These are phyloP conservation scores for Penicillium fimorum DNA, from an alignment of 495 filamentous ascomycete species.

Conservation along the genomic window DNA sequence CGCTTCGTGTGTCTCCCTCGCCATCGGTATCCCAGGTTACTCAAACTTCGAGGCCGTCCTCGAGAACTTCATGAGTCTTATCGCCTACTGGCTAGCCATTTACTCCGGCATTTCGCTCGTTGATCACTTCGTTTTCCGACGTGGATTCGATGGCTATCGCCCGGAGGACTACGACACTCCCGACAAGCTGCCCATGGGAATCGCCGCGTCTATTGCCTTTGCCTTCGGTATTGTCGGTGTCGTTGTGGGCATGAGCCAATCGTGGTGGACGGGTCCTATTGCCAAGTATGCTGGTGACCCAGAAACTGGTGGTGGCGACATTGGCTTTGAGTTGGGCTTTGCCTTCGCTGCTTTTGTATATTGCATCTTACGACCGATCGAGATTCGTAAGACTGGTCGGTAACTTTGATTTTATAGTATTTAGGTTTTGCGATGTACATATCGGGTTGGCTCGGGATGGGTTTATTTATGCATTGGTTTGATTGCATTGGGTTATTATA, in stretches of 20 bases:
- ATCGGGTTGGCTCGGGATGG: slow-evolving; percentile 7
- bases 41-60: slow-evolving; percentile 67
- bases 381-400: slow-evolving; percentile 38
- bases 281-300: slow-evolving; percentile 58
- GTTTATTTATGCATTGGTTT: too few relatives aligned
- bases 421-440: slow-evolving; percentile 13
- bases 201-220: slow-evolving; percentile 67
- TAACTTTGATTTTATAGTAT: slow-evolving; percentile 17
- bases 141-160: slow-evolving; percentile 61
- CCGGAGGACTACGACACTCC: slow-evolving; percentile 60
- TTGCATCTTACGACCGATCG: slow-evolving; percentile 35
- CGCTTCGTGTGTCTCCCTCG: slow-evolving; percentile 67
- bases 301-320: slow-evolving; percentile 65
- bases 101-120: slow-evolving; percentile 69
- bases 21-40: slow-evolving; percentile 77
- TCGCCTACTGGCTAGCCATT: slow-evolving; percentile 83
- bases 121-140: slow-evolving; percentile 78
- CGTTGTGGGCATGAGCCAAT: slow-evolving; percentile 73
- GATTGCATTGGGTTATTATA: not conserved
- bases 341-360: slow-evolving; percentile 36
- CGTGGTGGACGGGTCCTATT: slow-evolving; percentile 73
- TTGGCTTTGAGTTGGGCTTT: slow-evolving; percentile 70
- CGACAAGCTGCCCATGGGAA: slow-evolving; percentile 63
- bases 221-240: slow-evolving; percentile 69
- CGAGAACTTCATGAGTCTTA: slow-evolving; percentile 76